Evolutionary conservation across 2,329 filamentous ascomycete genomes (phyloP), one percentile per base, ranked within the genome.

Genomic region (Pleoardoris graminearum): DNA sequence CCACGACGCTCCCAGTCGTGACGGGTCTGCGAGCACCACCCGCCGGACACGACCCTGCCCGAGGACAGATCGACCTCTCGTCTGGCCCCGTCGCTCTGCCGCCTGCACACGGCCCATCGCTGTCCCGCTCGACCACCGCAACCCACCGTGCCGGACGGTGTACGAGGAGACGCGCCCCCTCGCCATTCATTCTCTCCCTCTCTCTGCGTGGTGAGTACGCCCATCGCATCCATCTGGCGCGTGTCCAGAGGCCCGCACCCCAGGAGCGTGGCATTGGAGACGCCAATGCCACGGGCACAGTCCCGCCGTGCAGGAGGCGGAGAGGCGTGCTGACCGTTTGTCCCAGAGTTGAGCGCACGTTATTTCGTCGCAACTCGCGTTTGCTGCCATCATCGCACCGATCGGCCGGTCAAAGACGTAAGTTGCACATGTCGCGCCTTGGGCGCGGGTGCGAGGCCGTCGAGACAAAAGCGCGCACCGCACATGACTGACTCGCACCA

Each of bases 261-360:
- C 44, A 47, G 44, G 44, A 38, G 43, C 44, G 38, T 45, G 50
- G 50, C 21, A 11, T 53, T 37, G 37, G 45, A 21, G 32, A 16
- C n/a, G 45, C 50, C 50, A 38, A 39, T 36, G 29, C 50, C 45
- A 45, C 29, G 50, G 29, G 33, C 19, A 12, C 30, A n/a, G 23
- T 33, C 33, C 45, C 30, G 45, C 50, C 36, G 44, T 16, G 19
- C 21, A 32, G 12, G 30, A 14, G 16, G 36, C 35, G 12, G 37
- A 27, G 16, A 33, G 27, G 30, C 45, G 27, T 30, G 25, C 45
- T 35, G 50, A 42, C 30, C 14, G 33, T 17, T 17, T 29, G 32
- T 45, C 23, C 30, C 23, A 27, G 16, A 49, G n/a, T 36, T 8
- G 32, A 21, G 7, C 25, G 19, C 45, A 29, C 32, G 11, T 21